Evolutionary conservation across 768 basidiomycete genomes (phyloP).

Genomic region (Podaxis sp.): DNA sequence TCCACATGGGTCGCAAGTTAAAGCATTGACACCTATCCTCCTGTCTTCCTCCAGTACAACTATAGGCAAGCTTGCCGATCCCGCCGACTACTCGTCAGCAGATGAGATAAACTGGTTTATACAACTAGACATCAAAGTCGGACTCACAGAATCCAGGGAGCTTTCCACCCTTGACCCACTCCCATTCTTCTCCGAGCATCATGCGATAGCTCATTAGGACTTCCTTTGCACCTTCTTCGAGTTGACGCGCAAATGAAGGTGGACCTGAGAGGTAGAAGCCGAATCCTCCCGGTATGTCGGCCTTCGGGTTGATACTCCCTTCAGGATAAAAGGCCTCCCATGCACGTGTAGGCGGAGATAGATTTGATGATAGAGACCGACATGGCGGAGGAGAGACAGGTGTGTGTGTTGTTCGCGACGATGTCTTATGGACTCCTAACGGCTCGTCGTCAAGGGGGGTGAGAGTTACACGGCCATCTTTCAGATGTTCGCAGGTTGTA

Average conservation of each 20-base stretch:
- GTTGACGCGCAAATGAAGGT: slow-evolving; percentile 32
- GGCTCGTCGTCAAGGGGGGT: slow-evolving; percentile 39
- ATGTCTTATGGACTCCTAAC: slow-evolving; percentile 51
- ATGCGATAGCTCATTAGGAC: slow-evolving; percentile 65
- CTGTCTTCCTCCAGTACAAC: slow-evolving; percentile 69
- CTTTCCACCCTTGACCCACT: slow-evolving; percentile 76
- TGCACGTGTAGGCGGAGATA: slow-evolving; percentile 31
- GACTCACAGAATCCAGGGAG: slow-evolving; percentile 68
- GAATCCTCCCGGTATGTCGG: slow-evolving; percentile 57
- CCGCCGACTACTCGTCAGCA: slow-evolving; percentile 48
- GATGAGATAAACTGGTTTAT: not conserved
- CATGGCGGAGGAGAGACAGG: slow-evolving; percentile 26
- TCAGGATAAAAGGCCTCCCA: slow-evolving; percentile 65
- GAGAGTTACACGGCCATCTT: slow-evolving; percentile 21
- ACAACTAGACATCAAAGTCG: not conserved
- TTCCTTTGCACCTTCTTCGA: slow-evolving; percentile 46
- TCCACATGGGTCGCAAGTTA: slow-evolving; percentile 73
- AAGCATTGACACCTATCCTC: slow-evolving; percentile 66
- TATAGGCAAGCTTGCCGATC: slow-evolving; percentile 54
- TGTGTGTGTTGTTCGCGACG: slow-evolving; percentile 34
- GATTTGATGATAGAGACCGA: not conserved
- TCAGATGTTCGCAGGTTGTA: slow-evolving; percentile 35
- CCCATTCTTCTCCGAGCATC: slow-evolving; percentile 62
- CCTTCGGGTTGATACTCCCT: slow-evolving; percentile 61
- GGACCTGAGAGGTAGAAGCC: slow-evolving; percentile 69